Evolutionary conservation across 176 grass and related monocot genomes (phyloP), one percentile per base, ranked within the genome.

Genomic region (Cenchrus fungigraminus): DNA sequence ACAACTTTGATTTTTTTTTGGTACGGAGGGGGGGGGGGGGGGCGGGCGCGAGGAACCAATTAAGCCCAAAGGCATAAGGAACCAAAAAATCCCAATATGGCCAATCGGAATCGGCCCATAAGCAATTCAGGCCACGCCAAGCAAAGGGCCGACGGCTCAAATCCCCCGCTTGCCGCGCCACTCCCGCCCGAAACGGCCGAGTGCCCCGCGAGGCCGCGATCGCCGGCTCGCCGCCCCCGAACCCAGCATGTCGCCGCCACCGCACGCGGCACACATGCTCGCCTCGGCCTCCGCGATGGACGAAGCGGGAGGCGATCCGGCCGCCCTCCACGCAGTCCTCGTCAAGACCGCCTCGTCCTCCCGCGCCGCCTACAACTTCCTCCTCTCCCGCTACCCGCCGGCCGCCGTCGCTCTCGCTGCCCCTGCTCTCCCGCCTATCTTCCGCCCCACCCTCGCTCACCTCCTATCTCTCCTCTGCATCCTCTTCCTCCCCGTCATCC

Each of bases 371-470:
- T 70, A 84, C 40, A 77, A 56, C 73, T 32, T 84, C 60, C 58
- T 85, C 22, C 52, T 88, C 74, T 74, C 83, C 60, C 80, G 75
- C 47, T 79, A 86, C 46, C 84, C 66, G 44, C 56, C 66, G 66
- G 22, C n/a, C n/a, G 22, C 22, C 22, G n/a, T 43, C 76, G 60
- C 72, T 29, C 31, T 67, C 61, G 46, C 61, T 40, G 19, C 81
- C 8, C 17, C 31, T 80, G 14, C 79, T 57, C 56, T 65, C 25
- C 73, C 86, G 29, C 29, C 83, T 53, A 25, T 53, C 83, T 82
- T 67, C 50, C 74, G 25, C 28, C 76, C 28, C 63, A 62, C 75
- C 60, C 60, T 81, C 85, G 4, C 20, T 81, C 57, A 81, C 77
- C 20, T 66, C 85, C 58, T 65, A 59, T 20, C 68, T 86, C 28